Evolutionary conservation across 768 basidiomycete species (phyloP), one percentile per base, ranked within the genome.

Genomic region (Amyloporia xantha): DNA sequence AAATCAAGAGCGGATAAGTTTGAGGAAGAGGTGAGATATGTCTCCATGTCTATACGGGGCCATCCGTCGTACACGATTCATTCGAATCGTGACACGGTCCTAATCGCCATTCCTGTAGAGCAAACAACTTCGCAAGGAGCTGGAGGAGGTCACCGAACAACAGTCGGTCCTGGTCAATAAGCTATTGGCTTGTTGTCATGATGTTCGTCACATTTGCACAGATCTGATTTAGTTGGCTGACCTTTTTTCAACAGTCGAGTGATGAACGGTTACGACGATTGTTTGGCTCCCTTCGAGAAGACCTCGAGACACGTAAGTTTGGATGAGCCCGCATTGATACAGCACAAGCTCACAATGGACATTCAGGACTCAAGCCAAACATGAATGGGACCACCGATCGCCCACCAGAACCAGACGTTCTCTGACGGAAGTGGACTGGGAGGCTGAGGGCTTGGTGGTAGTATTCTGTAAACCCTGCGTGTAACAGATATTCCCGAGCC

Each of bases 101-200:
- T 44, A 11, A 27, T 39, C 46, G 19, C 26, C 36, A 37, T 13
- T 21, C 2, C 36, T 39, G 19, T 62, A 91, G 86, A 80, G 71
- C 54, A 77, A 75, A 52, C 79, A 82, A 58, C 74, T 87, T 51
- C 76, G 78, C 58, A 84, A 84, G 62, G 84, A 90, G 44, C 70
- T 91, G 48, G 87, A 91, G 55, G 82, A 86, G n/a, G 78, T 81
- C 19, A 86, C 87, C 62, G 81, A 79, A 51, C 80, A 81, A 39
- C 87, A 91, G 64, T 78, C 85, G 21, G 75, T 83, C 69, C 74
- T 91, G 50, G 83, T 91, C 51, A 88, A 91, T 68, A 89, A 88
- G 58, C 72, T 91, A 44, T 82, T 90, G 56, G 74, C 82, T 20
- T 91, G 87, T 59, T 91, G 87, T 72, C 87, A 88, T 73, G 89